phyloP scores from a whole-genome alignment of 768 basidiomycete species.

The Agaricus sinodeliciosus region DNA sequence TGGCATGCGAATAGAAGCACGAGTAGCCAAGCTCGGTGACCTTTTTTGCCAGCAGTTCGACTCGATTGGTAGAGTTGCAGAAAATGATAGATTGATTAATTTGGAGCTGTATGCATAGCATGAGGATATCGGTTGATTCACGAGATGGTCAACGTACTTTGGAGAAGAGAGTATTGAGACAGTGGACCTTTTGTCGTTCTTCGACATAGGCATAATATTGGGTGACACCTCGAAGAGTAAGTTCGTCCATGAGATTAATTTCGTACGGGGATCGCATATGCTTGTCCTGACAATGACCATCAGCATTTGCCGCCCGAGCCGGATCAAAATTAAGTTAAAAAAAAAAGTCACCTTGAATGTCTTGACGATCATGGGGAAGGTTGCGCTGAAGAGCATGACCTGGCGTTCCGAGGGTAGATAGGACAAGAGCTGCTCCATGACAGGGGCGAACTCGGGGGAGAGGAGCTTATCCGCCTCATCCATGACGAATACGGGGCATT shows the following conservation, averaged over 20 bases:
- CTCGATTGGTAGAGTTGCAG: constrained; percentile 99
- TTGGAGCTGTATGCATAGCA: constrained; percentile 64
- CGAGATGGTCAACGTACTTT: constrained; percentile 49
- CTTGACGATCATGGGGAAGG: constrained; percentile 98
- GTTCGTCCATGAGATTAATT: constrained; percentile 99
- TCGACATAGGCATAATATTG: constrained; percentile 99
- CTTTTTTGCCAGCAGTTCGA: constrained; percentile 98
- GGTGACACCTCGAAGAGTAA: constrained; percentile 96
- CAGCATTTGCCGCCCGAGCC: not conserved
- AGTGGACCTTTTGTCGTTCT: constrained; percentile 99
- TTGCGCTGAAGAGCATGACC: constrained; percentile 99
- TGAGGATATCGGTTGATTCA: not conserved
- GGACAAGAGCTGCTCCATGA: constrained; percentile 91
- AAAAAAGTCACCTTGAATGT: constrained; percentile 82
- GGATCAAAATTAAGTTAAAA: not conserved
- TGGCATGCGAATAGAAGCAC: constrained; percentile 99
- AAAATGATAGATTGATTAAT: constrained; percentile 99
- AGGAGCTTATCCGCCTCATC: constrained; percentile 99
- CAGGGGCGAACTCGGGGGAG: constrained; percentile 95
- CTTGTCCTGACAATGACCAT: constrained; percentile 58
- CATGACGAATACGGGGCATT: constrained; percentile 97
- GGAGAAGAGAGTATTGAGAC: constrained; percentile 98
- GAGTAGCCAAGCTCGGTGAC: constrained; percentile 99
- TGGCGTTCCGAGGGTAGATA: constrained; percentile 83
- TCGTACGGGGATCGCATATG: constrained; percentile 95